These are phyloP conservation scores for Trichosanthes cucumerina DNA, from an alignment of 306 rosid species.

Conservation along the genomic window DNA sequence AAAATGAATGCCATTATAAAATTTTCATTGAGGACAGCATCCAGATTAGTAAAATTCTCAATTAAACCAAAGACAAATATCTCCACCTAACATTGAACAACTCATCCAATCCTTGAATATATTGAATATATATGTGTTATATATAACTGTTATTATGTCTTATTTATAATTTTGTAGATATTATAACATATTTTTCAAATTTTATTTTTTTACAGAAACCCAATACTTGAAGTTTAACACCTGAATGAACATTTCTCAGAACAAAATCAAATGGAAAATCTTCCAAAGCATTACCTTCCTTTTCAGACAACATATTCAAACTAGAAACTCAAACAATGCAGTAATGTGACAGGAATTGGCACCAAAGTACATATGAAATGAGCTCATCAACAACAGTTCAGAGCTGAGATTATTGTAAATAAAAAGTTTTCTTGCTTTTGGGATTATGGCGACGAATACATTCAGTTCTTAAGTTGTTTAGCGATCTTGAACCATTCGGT, in stretches of 20 bases:
- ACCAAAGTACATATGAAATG: neutral
- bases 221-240: neutral
- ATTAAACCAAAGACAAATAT: neutral
- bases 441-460: neutral
- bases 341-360: neutral
- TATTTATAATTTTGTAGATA: neutral
- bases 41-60: neutral
- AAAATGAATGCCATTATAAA: too few relatives aligned
- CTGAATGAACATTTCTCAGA: neutral
- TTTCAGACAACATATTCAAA: neutral
- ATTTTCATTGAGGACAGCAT: too few relatives aligned
- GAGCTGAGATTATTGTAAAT: slow-evolving; percentile 7
- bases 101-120: too few relatives aligned
- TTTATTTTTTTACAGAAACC: neutral
- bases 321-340: neutral
- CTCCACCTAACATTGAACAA: too few relatives aligned
- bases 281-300: neutral
- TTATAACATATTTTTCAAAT: too few relatives aligned
- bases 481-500: slow-evolving; percentile 38
- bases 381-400: neutral
- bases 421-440: neutral
- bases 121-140: too few relatives aligned
- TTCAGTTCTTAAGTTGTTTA: slow-evolving; percentile 15
- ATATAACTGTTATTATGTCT: too few relatives aligned
- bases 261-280: neutral